Conservation (phyloP, 2,329 filamentous ascomycete genomes). For the Ophiobolus disseminans region DNA sequence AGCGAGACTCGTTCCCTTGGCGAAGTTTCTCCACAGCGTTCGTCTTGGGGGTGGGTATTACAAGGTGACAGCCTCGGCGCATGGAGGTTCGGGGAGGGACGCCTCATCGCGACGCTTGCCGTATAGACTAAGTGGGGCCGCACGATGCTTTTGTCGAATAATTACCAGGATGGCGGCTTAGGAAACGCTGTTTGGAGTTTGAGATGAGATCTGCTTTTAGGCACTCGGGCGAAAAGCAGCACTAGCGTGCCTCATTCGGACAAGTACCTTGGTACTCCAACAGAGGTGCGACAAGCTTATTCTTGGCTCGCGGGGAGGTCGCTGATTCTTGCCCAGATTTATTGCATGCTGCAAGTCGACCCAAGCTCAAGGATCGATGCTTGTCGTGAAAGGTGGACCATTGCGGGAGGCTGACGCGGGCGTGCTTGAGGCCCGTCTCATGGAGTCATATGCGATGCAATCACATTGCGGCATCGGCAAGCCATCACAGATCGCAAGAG, state of each 20-base stretch:
- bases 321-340: conserved; percentile 7
- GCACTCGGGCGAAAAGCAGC: conserved; percentile 19
- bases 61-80: conserved; percentile 26
- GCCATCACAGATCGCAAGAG: neutral
- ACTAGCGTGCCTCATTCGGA: conserved; percentile 23
- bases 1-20: conserved; percentile 21
- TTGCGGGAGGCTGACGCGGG: conserved; percentile 25
- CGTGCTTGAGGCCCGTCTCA: conserved; percentile 26
- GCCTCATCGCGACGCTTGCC: conserved; percentile 38
- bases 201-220: conserved; percentile 24
- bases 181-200: conserved; percentile 23
- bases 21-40: conserved; percentile 34
- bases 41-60: conserved; percentile 19
- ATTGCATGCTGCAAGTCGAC: conserved; percentile 11
- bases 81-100: conserved; percentile 39
- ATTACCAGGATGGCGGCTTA: conserved; percentile 12
- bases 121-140: conserved; percentile 33
- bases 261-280: conserved; percentile 29
- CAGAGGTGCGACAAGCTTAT: conserved; percentile 39
- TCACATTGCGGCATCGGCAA: conserved; percentile 14
- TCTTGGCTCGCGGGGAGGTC: conserved; percentile 25
- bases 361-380: conserved; percentile 15
- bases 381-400: conserved; percentile 21
- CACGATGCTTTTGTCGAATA: conserved; percentile 27
- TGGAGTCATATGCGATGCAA: conserved; percentile 9